Base-by-base conservation (phyloP, 2,329 filamentous ascomycete genomes). In the Septoria linicola region DNA sequence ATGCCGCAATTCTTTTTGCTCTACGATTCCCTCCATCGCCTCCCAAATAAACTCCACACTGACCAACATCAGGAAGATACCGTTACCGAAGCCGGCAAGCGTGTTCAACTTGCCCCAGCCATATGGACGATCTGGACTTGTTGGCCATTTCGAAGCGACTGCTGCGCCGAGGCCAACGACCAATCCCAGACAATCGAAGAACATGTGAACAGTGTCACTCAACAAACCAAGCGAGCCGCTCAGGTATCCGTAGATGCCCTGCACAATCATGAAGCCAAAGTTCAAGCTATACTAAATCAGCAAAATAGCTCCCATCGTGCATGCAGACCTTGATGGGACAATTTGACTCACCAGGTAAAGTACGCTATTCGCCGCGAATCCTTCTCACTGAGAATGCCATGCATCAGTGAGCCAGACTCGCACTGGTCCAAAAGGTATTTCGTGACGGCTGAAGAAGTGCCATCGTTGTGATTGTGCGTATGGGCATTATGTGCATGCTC, bases 191-290 rank as follows among this genome's bases (percentile, higher is more conserved):
- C 93, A 99, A 71, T 99, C 93, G 63, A 99, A 97, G 65, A 99
- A 92, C 93, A 99, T 99, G 72, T 99, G 93, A 57, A 99, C 93
- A 64, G 91, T 97, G 71, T 99, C 93, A 60, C 90, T 96, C 14
- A 99, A 81, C n/a, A 99, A 78, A 2, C 93, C 93, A 4, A 99
- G 76, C 0, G 93, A 99, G 60, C 95, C 91, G 3, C 90, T 97
- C 8, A 93, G 74, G 63, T 93, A 95, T 41, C 93, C 93, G 66
- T 99, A 99, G 55, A 92, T 89, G 34, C 91, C 87, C 65, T 99
- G 93, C 1, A 99, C 83, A 27, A 88, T 74, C 93, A 99, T 99
- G 70, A 99, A 99, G 5, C 77, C 79, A 62, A 99, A 90, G 67
- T 99, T 99, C 49, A 99, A 80, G 55, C 89, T 95, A 66, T 14